Base-by-base conservation (phyloP, 805 yeast species). In the Kazachstania taianensis region DNA sequence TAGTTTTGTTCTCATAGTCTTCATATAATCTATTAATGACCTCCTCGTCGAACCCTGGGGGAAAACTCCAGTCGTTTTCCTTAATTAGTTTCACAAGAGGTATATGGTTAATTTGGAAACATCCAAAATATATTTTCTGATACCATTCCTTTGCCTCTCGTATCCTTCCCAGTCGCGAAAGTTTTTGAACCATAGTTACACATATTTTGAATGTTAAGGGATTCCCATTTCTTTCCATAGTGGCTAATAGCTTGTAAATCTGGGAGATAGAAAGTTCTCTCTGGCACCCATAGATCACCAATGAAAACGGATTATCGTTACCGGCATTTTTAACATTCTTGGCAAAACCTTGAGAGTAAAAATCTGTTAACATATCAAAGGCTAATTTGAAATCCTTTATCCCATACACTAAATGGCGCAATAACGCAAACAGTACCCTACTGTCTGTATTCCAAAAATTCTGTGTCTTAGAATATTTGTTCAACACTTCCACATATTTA, bases 141-240 rank as follows among this genome's bases (percentile, higher is more conserved):
- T 54, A 57, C 61, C 61, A 57, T 5, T 38, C 12, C 12, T 48
- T 35, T 3, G 62, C 60, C 12, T 43, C 48, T 3, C 42, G 42
- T 9, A 33, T 31, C 16, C 50, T 43, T 8, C 40, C 36, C 30
- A 43, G 34, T 20, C 41, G 31, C 5, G 46, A 15, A 30, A 46
- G 38, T 22, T 49, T 41, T 5, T 48, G 33, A 1, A 55, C 43
- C 55, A 57, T 50, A 4, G 49, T 40, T 3, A 44, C 34, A 28
- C 57, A 53, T 13, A 50, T 38, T 13, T 50, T 49, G 25, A 55
- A 53, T 16, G 50, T 46, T 27, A 57, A 20, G 2, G 55, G 47
- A 7, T 44, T 33, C 3, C 44, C 34, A 12, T 37, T 24, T 19
- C 35, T 15, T 6, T 52, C 48, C 60, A 57, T 55, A 1, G 48